phyloP scores from a whole-genome alignment of 495 filamentous ascomycete genomes.

The Xylaria palmicola region DNA sequence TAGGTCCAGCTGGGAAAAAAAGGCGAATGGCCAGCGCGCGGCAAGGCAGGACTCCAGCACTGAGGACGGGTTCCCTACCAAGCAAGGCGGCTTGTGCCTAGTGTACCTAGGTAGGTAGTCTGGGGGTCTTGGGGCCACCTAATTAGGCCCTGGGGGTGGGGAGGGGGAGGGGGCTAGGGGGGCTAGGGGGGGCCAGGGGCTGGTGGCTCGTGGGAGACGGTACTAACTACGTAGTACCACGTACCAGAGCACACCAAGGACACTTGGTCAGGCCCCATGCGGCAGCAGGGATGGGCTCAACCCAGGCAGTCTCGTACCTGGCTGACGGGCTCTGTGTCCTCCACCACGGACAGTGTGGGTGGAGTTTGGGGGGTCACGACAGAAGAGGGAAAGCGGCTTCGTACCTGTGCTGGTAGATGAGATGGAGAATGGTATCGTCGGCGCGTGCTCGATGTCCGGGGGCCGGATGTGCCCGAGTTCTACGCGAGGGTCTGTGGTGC shows the following conservation, averaged over 20 bases:
- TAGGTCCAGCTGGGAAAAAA: constrained; percentile 11
- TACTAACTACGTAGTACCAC: too few species aligned
- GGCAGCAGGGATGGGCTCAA: constrained; percentile 9
- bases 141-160: constrained; percentile 7
- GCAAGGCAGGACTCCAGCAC: constrained; percentile 5
- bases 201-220: background rate
- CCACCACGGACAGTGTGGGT: background rate
- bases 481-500: too few species aligned
- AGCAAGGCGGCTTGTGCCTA: constrained; percentile 9
- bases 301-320: constrained; percentile 6
- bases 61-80: constrained; percentile 12
- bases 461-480: too few species aligned
- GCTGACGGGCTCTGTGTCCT: constrained; percentile 5
- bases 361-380: background rate
- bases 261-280: constrained; percentile 7
- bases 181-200: constrained; percentile 1
- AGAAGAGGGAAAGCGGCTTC: constrained; percentile 7
- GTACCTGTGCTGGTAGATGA: background rate
- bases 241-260: too few species aligned
- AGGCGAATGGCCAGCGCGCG: constrained; percentile 5
- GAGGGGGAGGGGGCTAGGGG: background rate
- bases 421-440: too few species aligned
- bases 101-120: background rate
- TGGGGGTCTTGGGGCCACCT: constrained; percentile 13
- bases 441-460: too few species aligned